Evolutionary conservation across 2,329 filamentous ascomycete genomes (phyloP).

Genomic region (Epichloe festucae): DNA sequence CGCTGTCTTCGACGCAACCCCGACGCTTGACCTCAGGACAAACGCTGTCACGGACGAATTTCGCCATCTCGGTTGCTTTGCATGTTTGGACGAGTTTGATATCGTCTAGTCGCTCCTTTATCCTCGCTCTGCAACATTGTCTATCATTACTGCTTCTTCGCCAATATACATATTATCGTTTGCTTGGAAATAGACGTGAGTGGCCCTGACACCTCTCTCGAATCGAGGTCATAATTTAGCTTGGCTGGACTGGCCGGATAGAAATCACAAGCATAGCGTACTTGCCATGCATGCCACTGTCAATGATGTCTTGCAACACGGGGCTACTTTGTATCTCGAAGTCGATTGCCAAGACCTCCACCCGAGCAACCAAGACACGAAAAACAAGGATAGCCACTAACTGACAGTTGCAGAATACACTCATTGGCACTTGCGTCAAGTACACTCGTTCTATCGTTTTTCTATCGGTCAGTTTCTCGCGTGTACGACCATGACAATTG

Average conservation of each 20-base stretch:
- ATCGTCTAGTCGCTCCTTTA: slow-evolving; percentile 37
- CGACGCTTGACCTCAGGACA: slow-evolving; percentile 7
- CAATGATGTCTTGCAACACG: neutral
- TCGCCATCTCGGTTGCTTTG: slow-evolving; percentile 15
- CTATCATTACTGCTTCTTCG: slow-evolving; percentile 1
- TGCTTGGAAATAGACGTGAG: slow-evolving; percentile 10
- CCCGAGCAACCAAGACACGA: neutral
- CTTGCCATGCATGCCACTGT: neutral
- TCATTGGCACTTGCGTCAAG: slow-evolving; percentile 44
- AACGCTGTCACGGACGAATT: slow-evolving; percentile 12
- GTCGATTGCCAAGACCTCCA: neutral
- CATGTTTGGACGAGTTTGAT: slow-evolving; percentile 14
- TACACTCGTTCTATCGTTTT: slow-evolving; percentile 41
- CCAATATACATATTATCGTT: slow-evolving; percentile 7
- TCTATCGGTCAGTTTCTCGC: slow-evolving; percentile 30
- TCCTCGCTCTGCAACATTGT: neutral
- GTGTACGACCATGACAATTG: neutral
- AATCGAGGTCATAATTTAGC: neutral
- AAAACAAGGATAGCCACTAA: slow-evolving; percentile 1
- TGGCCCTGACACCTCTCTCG: neutral
- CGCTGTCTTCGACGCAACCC: slow-evolving; percentile 11
- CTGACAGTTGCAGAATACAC: slow-evolving; percentile 21
- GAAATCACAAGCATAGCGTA: neutral
- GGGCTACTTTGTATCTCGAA: neutral
- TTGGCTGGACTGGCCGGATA: neutral